Evolutionary conservation across 108 stramenopile genomes (phyloP), one percentile per base, ranked within the genome.

Genomic region (Pseudonitzschia multiseries): DNA sequence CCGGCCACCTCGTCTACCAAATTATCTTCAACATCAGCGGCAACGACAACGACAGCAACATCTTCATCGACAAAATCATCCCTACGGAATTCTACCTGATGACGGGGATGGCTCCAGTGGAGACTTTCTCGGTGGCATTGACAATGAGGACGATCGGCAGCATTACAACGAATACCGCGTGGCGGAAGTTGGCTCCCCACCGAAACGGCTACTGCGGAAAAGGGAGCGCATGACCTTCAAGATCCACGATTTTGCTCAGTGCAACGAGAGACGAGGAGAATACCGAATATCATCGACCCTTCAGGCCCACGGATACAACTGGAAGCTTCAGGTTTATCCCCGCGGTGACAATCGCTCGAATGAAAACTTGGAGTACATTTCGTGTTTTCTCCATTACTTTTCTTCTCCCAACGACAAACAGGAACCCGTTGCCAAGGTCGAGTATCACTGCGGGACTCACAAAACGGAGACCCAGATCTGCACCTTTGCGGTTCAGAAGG

Each of bases 311-410:
- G 66, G 66, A 4, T 48, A 50, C 28, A 44, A 48, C 24, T 67
- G 66, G 66, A 67, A 48, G 28, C 44, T 67, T 18, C 46, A 48
- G 44, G 9, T 67, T 21, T 67, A 67, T 67, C 66, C 66, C 5
- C 12, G 44, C 2, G 66, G 66, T 12, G 44, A 67, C 22, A 9
- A 44, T 50, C 43, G 44, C 24, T 67, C 66, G 1, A 21, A 28
- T 6, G 26, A 0, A 67, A 27, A 26, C 21, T 8, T 41, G 0
- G 66, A 67, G 43, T 41, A 67, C 8, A 12, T 67, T 40, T 67
- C 66, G 0, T 48, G 43, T 67, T 67, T 67, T 48, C 66, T 67
- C 44, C 46, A 67, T 48, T 67, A 48, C 44, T 48, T 50, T 67
- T 26, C 33, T 12, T 62, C 61, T 12, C 61, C 61, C 33, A 62